A percentile compares a stretch with the other conserved stretches of the same genome.
These are phyloP conservation scores for Mychonastes homosphaera DNA, from an alignment of 139 green algal species.

Conservation along the genomic window DNA sequence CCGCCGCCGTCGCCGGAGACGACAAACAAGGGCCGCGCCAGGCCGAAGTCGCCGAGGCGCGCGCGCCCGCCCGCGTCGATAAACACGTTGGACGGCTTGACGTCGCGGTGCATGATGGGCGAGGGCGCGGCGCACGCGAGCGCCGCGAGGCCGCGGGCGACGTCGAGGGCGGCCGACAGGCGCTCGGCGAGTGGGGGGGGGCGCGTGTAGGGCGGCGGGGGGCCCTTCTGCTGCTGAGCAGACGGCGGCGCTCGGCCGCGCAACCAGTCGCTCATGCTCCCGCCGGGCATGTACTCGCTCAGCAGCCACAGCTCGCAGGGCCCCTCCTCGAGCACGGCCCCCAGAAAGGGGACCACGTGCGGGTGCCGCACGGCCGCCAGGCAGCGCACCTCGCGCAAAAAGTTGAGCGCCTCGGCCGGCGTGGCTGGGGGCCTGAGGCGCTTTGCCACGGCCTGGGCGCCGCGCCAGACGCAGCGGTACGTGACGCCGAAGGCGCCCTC, in stretches of 20 bases:
- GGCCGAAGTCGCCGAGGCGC: conserved; percentile 67
- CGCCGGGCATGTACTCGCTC: conserved; percentile 67
- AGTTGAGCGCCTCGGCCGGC: conserved; percentile 42
- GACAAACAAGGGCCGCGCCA: conserved; percentile 43
- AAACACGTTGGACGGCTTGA: conserved; percentile 78
- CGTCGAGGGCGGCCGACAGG: conserved; percentile 19
- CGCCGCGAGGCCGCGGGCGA: conserved; percentile 39
- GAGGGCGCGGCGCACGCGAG: conserved; percentile 47
- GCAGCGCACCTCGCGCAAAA: conserved; percentile 63
- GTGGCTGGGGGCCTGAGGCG: conserved; percentile 15
- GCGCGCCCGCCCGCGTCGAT: conserved; percentile 42
- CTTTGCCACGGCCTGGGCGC: conserved; percentile 39
- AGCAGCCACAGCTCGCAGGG: conserved; percentile 60
- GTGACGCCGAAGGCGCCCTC: conserved; percentile 68
- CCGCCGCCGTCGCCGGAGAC: conserved; percentile 2
- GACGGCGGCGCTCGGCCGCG: conserved; percentile 9
- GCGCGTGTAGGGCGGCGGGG: neutral
- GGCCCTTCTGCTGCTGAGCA: neutral
- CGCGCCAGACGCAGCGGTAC: conserved; percentile 55
- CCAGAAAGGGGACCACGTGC: conserved; percentile 18
- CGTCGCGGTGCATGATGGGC: conserved; percentile 71
- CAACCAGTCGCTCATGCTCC: conserved; percentile 29
- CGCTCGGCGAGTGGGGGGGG: neutral
- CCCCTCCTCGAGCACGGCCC: conserved; percentile 16
- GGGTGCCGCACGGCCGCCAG: conserved; percentile 37